Conservation (phyloP, 1,284 basidiomycete species). For the Phenoliferia sp. region DNA sequence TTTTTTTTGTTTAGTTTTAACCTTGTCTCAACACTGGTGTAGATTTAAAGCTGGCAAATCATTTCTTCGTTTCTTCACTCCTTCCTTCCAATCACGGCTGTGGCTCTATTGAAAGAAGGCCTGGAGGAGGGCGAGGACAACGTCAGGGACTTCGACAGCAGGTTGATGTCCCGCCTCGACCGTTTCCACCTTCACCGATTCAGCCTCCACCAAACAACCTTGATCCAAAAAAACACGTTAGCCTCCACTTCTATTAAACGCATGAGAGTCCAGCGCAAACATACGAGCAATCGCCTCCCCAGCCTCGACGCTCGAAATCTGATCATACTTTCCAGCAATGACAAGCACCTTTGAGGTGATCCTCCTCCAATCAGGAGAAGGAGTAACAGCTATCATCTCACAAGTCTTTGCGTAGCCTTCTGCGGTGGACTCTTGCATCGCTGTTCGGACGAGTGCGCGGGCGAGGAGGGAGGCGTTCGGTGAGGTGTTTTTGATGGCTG, state of each 20-base stretch:
- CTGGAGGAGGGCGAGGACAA: not conserved
- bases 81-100: not conserved
- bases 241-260: too few relatives aligned
- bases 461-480: not conserved
- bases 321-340: slow-evolving; percentile 6
- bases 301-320: slow-evolving; percentile 18
- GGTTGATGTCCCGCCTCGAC: slow-evolving; percentile 12
- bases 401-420: slow-evolving; percentile 6
- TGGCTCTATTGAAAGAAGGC: not conserved
- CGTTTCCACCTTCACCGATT: not conserved
- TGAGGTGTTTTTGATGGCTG: slow-evolving; percentile 6
- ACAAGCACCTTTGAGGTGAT: not conserved
- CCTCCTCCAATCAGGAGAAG: not conserved
- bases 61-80: too few relatives aligned
- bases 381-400: slow-evolving; percentile 2
- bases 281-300: slow-evolving; percentile 36
- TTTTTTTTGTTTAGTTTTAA: not conserved
- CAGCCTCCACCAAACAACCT: not conserved
- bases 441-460: slow-evolving; percentile 5
- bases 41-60: too few relatives aligned
- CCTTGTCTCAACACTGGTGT: not conserved
- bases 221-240: too few relatives aligned
- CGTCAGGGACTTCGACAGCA: slow-evolving; percentile 5
- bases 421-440: slow-evolving; percentile 3
- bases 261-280: too few relatives aligned